Percentiles rank a stretch among this genome's conserved stretches.
phyloP scores from a whole-genome alignment of 441 rosid genomes.

The Croton laevigatus region DNA sequence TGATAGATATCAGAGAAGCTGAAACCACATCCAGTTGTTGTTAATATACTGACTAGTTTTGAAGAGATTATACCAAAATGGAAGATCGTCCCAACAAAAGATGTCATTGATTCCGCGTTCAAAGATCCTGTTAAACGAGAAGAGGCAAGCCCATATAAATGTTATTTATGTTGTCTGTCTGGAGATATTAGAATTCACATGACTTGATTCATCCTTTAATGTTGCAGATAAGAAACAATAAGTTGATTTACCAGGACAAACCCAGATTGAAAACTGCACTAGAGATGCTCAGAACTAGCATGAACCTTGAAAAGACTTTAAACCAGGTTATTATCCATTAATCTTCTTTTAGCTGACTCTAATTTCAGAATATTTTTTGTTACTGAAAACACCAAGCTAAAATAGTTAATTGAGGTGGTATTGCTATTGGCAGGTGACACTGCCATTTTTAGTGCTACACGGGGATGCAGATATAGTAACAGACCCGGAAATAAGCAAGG shows the following conservation, averaged over 20 bases:
- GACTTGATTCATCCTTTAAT: background rate
- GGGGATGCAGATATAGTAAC: slow-evolving; percentile 92
- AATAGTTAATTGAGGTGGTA: background rate
- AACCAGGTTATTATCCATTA: slow-evolving; percentile 37
- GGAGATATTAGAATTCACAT: too few species aligned
- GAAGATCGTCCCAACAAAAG: slow-evolving; percentile 94
- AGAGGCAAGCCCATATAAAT: slow-evolving; percentile 36
- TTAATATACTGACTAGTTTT: slow-evolving; percentile 68
- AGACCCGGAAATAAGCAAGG: slow-evolving; percentile 96
- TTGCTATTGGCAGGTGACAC: slow-evolving; percentile 42
- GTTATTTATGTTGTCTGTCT: too few species aligned
- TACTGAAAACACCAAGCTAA: too few species aligned
- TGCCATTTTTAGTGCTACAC: slow-evolving; percentile 83
- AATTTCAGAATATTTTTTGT: background rate
- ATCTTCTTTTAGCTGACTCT: background rate
- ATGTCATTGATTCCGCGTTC: slow-evolving; percentile 79
- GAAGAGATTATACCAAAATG: slow-evolving; percentile 91
- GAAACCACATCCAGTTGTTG: slow-evolving; percentile 88
- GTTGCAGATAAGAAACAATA: slow-evolving; percentile 78
- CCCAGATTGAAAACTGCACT: slow-evolving; percentile 91
- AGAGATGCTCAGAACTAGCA: slow-evolving; percentile 93
- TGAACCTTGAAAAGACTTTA: slow-evolving; percentile 69
- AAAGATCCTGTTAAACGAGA: slow-evolving; percentile 84
- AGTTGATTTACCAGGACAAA: slow-evolving; percentile 91
- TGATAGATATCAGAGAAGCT: slow-evolving; percentile 85